These are phyloP conservation scores for Ceratocystis cubensis DNA, from an alignment of 2,329 filamentous ascomycete species.

Conservation along the genomic window DNA sequence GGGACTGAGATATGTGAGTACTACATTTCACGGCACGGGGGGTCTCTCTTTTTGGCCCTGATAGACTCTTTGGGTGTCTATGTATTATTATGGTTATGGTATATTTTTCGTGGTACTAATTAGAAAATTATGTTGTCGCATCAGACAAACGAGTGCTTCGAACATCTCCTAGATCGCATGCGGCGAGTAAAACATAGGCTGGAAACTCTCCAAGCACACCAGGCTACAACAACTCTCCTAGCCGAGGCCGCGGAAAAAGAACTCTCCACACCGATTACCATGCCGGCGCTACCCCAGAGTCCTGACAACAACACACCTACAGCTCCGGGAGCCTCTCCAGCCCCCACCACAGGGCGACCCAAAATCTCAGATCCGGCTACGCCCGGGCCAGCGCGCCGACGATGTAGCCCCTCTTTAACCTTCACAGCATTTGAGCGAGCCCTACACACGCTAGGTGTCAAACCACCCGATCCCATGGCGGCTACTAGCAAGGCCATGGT, in stretches of 20 bases:
- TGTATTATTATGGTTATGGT: neutral
- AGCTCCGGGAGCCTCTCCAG: neutral
- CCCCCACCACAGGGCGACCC: neutral
- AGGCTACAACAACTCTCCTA: neutral
- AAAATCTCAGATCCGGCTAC: neutral
- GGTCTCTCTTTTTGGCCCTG: no score
- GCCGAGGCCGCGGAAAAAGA: neutral
- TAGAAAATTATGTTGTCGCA: conserved; percentile 23
- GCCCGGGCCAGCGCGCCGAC: neutral
- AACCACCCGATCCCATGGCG: neutral
- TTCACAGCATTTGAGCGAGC: neutral
- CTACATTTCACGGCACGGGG: neutral
- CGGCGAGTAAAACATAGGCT: neutral
- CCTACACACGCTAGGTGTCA: neutral
- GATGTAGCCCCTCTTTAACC: neutral
- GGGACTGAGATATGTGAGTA: conserved; percentile 40
- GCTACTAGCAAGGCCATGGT: neutral
- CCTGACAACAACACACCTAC: neutral
- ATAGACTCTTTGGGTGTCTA: no score
- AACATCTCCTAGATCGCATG: conserved; percentile 26
- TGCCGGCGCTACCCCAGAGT: neutral
- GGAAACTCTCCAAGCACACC: neutral
- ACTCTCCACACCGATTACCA: neutral
- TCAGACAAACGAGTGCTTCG: conserved; percentile 41
- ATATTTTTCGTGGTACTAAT: neutral